Conservation (phyloP, 2,329 filamentous ascomycete genomes). For the Aspergillus sp. region DNA sequence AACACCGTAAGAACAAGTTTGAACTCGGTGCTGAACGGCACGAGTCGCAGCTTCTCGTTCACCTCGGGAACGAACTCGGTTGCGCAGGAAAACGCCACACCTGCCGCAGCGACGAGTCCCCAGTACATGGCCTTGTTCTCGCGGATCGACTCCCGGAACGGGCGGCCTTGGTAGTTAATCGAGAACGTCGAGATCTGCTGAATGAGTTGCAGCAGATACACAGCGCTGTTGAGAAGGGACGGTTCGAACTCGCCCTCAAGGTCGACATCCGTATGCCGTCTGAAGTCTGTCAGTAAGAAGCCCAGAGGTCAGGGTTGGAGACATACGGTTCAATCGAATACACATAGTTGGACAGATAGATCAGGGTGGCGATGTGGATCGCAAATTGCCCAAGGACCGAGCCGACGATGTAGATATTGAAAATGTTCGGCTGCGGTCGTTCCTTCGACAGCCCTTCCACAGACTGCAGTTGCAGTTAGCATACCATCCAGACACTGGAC, state of each 20-base stretch:
- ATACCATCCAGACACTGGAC: neutral
- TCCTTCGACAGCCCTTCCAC: constrained; percentile 95
- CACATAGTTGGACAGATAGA: constrained; percentile 87
- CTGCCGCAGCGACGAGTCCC: constrained; percentile 82
- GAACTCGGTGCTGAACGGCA: constrained; percentile 82
- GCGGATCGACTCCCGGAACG: constrained; percentile 89
- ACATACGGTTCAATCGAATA: constrained; percentile 76
- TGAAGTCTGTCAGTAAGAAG: constrained; percentile 29
- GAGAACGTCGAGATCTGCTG: constrained; percentile 98
- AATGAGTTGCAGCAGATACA: constrained; percentile 94
- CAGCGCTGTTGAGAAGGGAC: constrained; percentile 88
- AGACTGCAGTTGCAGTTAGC: constrained; percentile 40
- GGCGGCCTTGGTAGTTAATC: constrained; percentile 97
- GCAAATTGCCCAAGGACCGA: constrained; percentile 96
- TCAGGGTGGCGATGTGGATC: constrained; percentile 84
- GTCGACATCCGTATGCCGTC: constrained; percentile 58
- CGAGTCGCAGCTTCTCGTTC: constrained; percentile 85
- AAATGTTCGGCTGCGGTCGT: constrained; percentile 95
- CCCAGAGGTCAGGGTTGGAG: neutral
- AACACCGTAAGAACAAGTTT: constrained; percentile 72
- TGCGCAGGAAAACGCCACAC: constrained; percentile 84
- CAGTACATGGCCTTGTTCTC: constrained; percentile 99
- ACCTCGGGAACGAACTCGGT: constrained; percentile 93
- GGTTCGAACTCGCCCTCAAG: constrained; percentile 91
- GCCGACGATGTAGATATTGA: constrained; percentile 97